Conservation (phyloP, 768 basidiomycete species). For the Pleurotus cornucopiae region DNA sequence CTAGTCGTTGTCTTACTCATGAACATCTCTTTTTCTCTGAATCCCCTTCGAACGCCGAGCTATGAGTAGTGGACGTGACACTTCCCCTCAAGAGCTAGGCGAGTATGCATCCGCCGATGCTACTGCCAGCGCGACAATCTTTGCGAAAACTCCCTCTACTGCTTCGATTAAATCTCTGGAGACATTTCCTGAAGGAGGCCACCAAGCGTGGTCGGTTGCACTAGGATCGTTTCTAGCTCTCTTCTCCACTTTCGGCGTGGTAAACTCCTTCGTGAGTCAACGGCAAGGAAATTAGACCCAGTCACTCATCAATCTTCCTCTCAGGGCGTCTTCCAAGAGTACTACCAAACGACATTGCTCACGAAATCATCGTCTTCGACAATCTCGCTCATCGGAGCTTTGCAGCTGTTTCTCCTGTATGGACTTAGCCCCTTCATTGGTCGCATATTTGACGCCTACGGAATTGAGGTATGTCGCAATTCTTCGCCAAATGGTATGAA, state of each 20-base stretch:
- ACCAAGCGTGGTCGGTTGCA: slow-evolving; percentile 9
- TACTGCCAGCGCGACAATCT: no score
- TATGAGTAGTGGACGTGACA: no score
- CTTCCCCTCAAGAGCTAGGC: no score
- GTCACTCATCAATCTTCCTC: not conserved
- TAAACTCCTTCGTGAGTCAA: slow-evolving; percentile 8
- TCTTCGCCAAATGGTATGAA: not conserved
- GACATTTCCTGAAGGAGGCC: slow-evolving; percentile 10
- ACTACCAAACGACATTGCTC: slow-evolving; percentile 19
- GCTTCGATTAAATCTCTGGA: not conserved
- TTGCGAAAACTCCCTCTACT: no score
- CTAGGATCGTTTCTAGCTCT: slow-evolving; percentile 7
- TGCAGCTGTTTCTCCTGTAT: slow-evolving; percentile 22
- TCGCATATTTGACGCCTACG: slow-evolving; percentile 21
- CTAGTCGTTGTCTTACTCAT: no score
- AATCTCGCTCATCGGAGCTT: slow-evolving; percentile 21
- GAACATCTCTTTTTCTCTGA: no score
- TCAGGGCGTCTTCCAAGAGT: slow-evolving; percentile 23
- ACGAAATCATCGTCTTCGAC: slow-evolving; percentile 18
- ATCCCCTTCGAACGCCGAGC: no score
- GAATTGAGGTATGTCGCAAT: slow-evolving; percentile 13
- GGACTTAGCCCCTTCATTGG: slow-evolving; percentile 18
- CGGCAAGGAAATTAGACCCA: not conserved
- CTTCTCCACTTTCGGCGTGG: slow-evolving; percentile 11
- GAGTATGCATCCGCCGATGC: no score